Conservation (phyloP, 179 eudicot species). For the Drosera spatulata region DNA sequence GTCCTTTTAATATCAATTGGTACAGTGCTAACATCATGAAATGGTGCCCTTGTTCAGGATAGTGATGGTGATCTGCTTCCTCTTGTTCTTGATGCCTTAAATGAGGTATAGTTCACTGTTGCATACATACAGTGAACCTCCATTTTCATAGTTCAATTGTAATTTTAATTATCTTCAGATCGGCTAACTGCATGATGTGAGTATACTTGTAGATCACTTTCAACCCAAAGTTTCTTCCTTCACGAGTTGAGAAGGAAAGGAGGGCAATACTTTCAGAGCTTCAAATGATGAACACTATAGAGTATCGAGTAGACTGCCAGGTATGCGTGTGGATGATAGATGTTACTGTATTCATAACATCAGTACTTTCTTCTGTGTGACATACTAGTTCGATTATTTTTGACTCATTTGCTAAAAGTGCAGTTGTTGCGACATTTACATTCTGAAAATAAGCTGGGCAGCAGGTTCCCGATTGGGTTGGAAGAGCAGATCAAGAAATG, state of each 20-base stretch:
- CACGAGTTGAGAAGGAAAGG: constrained; percentile 99
- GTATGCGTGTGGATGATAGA: constrained; percentile 21
- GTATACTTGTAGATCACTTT: constrained; percentile 68
- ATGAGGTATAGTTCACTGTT: constrained; percentile 57
- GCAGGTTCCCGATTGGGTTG: constrained; percentile 94
- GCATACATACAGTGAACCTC: not conserved
- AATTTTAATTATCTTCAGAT: not conserved
- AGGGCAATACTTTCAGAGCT: constrained; percentile 94
- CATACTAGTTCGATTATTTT: not conserved
- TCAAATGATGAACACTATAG: constrained; percentile 99
- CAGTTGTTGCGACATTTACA: constrained; percentile 94
- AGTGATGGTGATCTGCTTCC: constrained; percentile 91
- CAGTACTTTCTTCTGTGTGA: not conserved
- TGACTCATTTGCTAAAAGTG: constrained; percentile 6
- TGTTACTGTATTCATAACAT: not conserved
- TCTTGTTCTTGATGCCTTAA: constrained; percentile 88
- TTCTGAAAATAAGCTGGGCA: constrained; percentile 97
- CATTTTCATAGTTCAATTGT: not conserved
- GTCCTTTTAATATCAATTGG: constrained; percentile 1
- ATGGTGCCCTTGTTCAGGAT: constrained; percentile 39
- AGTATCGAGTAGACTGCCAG: constrained; percentile 99
- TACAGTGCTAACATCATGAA: not conserved
- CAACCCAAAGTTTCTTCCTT: constrained; percentile 85
- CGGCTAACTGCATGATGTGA: not conserved
- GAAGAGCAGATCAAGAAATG: constrained; percentile 99